These are phyloP conservation scores for Colletotrichum chrysophilum DNA, from an alignment of 2,329 filamentous ascomycete species.

Conservation along the genomic window DNA sequence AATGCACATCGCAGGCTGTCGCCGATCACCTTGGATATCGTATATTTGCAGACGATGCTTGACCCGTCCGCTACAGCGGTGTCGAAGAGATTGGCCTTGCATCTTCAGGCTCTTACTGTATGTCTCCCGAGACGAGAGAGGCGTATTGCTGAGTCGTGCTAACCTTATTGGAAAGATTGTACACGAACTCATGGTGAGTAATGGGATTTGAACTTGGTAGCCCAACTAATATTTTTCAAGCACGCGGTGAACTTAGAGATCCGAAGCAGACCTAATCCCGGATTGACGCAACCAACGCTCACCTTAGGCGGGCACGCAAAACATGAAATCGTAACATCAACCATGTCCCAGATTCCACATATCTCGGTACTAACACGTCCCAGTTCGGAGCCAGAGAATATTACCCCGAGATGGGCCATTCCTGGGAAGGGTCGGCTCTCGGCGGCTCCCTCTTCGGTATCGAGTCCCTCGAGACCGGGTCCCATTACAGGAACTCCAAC, in stretches of 20 bases:
- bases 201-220: accelerated
- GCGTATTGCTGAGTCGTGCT: not conserved
- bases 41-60: not conserved
- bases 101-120: not conserved
- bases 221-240: not conserved
- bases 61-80: not conserved
- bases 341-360: not conserved
- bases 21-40: not conserved
- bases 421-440: not conserved
- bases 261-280: not conserved
- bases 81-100: not conserved
- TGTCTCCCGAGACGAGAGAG: not conserved
- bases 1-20: not conserved
- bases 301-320: not conserved
- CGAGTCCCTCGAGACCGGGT: not conserved
- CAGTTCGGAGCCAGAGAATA: not conserved
- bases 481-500: not conserved
- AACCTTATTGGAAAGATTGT: not conserved
- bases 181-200: not conserved
- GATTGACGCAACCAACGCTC: not conserved
- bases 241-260: not conserved
- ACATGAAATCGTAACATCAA: not conserved
- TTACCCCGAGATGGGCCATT: not conserved
- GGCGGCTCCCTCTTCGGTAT: not conserved
- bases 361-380: not conserved